A percentile compares a stretch with the other conserved stretches of the same genome.
Conservation (phyloP, 139 green algal species). For the Edaphochlamys debaryana region DNA sequence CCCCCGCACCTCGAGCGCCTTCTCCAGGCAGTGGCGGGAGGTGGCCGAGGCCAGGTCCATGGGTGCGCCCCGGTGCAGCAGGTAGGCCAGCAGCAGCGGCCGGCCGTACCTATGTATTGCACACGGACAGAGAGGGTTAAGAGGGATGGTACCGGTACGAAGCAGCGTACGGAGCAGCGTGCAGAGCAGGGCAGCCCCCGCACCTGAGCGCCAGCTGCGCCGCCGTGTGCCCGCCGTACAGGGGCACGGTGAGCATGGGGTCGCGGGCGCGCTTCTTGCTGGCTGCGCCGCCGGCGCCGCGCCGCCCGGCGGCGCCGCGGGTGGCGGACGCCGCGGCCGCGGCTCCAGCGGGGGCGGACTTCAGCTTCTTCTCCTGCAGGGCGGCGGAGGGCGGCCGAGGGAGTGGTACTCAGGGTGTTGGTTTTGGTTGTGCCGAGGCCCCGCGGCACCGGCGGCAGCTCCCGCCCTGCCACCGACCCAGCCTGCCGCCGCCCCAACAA, state of each 20-base stretch:
- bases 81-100: constrained; percentile 39
- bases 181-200: no score
- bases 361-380: constrained; percentile 28
- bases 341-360: neutral
- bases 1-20: constrained; percentile 34
- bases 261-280: constrained; percentile 8
- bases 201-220: constrained; percentile 36
- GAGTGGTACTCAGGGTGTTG: no score
- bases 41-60: constrained; percentile 35
- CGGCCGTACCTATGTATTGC: constrained; percentile 25
- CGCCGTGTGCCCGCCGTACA: constrained; percentile 33
- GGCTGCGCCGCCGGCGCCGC: neutral
- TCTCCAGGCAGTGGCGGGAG: constrained; percentile 27
- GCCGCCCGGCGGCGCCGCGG: neutral
- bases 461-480: no score
- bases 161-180: no score
- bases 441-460: no score
- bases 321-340: neutral
- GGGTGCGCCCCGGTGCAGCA: constrained; percentile 32
- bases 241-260: constrained; percentile 33
- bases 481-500: no score
- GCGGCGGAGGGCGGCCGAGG: no score
- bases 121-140: no score
- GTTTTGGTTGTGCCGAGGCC: no score
- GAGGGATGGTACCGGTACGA: no score